Percentiles rank a stretch among this genome's conserved stretches.
phyloP scores from a whole-genome alignment of 2,329 filamentous ascomycete species.

The Camillea tinctor region DNA sequence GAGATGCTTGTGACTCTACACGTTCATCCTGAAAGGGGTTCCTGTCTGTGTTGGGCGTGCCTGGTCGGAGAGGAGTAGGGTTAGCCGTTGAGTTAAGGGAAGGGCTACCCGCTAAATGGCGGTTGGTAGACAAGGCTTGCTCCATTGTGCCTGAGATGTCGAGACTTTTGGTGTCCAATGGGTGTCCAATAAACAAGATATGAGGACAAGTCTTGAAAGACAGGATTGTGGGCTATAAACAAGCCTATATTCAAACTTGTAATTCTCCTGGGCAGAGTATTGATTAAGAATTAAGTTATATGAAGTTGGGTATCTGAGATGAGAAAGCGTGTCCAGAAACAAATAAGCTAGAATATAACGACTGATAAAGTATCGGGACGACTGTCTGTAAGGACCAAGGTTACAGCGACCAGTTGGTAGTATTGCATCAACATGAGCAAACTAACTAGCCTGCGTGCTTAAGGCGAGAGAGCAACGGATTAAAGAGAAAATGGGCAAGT shows the following conservation, averaged over 20 bases:
- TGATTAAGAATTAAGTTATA: background rate
- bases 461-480: background rate
- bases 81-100: conserved; percentile 39
- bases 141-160: conserved; percentile 25
- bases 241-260: background rate
- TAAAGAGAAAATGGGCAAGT: background rate
- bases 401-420: background rate
- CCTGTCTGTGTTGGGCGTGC: conserved; percentile 43
- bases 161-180: background rate
- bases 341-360: background rate
- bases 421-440: background rate
- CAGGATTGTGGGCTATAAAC: background rate
- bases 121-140: conserved; percentile 21
- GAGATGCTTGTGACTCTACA: conserved; percentile 19
- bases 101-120: conserved; percentile 28
- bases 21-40: conserved; percentile 42
- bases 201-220: background rate
- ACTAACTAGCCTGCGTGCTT: background rate
- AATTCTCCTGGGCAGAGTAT: background rate
- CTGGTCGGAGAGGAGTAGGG: conserved; percentile 40
- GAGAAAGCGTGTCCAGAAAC: background rate
- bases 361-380: background rate
- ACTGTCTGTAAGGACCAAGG: background rate
- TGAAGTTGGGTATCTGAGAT: background rate
- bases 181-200: background rate